Evolutionary conservation across 148 eudicot genomes (phyloP).

Genomic region (Rheum nobile): DNA sequence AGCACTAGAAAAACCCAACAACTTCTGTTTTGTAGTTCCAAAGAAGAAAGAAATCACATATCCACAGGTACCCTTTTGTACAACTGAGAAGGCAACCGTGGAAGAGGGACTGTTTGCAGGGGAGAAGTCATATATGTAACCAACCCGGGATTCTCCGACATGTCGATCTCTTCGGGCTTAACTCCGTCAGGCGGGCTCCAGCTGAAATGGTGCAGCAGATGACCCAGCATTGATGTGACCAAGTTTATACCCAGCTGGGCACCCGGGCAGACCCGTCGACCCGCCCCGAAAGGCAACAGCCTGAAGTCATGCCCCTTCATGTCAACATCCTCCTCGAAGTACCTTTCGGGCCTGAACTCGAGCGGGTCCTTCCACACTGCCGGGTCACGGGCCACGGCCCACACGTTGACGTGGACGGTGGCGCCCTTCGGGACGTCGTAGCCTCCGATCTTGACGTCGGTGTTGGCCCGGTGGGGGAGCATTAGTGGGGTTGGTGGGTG

Average conservation of each 20-base stretch:
- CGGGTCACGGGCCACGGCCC: slow-evolving; percentile 78
- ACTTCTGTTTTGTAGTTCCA: background rate
- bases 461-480: slow-evolving; percentile 68
- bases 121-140: slow-evolving; percentile 68
- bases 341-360: slow-evolving; percentile 63
- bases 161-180: slow-evolving; percentile 54
- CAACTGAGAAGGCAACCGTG: slow-evolving; percentile 50
- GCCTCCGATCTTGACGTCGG: slow-evolving; percentile 70
- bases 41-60: slow-evolving; percentile 14
- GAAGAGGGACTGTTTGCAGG: slow-evolving; percentile 44
- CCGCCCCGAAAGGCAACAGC: slow-evolving; percentile 70
- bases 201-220: slow-evolving; percentile 56
- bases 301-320: slow-evolving; percentile 73
- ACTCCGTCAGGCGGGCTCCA: slow-evolving; percentile 48
- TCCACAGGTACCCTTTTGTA: slow-evolving; percentile 47
- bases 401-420: slow-evolving; percentile 55
- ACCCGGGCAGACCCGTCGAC: slow-evolving; percentile 73
- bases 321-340: slow-evolving; percentile 62
- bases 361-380: slow-evolving; percentile 44
- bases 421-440: slow-evolving; percentile 71
- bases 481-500: slow-evolving; percentile 89
- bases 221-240: slow-evolving; percentile 74
- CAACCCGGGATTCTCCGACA: slow-evolving; percentile 61
- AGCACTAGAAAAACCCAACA: background rate
- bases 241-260: slow-evolving; percentile 63